These are phyloP conservation scores for Elongisporangium anandrum DNA, from an alignment of 352 stramenopile species.

Conservation along the genomic window DNA sequence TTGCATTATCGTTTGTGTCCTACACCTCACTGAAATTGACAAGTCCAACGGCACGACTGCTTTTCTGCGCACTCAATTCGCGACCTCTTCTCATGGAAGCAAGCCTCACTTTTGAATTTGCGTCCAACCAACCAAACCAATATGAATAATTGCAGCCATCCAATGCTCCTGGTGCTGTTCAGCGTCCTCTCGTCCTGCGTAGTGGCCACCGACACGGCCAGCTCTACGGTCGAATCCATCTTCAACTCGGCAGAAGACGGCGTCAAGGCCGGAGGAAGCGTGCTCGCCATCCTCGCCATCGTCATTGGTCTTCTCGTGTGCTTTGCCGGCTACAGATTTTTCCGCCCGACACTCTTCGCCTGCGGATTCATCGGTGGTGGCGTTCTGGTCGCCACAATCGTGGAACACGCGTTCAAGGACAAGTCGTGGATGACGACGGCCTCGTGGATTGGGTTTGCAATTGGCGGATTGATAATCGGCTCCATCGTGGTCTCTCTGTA, in stretches of 20 bases:
- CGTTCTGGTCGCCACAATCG: slow-evolving; percentile 29
- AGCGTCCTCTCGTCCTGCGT: slow-evolving; percentile 11
- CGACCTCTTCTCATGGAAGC: background rate
- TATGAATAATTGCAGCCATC: background rate
- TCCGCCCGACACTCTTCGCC: slow-evolving; percentile 50
- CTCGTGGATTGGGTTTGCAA: slow-evolving; percentile 55
- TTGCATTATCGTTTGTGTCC: no score
- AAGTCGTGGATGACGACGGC: slow-evolving; percentile 47
- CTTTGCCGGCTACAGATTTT: slow-evolving; percentile 56
- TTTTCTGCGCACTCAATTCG: no score
- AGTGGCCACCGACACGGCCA: slow-evolving; percentile 17
- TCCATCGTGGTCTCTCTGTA: slow-evolving; percentile 46
- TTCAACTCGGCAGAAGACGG: slow-evolving; percentile 32
- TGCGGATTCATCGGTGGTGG: slow-evolving; percentile 39
- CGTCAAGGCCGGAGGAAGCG: slow-evolving; percentile 26
- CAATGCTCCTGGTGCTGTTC: slow-evolving; percentile 19
- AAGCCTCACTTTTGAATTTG: slow-evolving; percentile 6
- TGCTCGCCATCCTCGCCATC: slow-evolving; percentile 32
- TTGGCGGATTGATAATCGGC: slow-evolving; percentile 42
- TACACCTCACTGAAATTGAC: background rate
- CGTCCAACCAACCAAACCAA: slow-evolving; percentile 1
- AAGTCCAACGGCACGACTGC: background rate
- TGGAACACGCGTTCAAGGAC: slow-evolving; percentile 36
- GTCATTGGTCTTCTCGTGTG: slow-evolving; percentile 33
- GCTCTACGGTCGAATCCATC: slow-evolving; percentile 33